These are phyloP conservation scores for Hypericum perforatum DNA, from an alignment of 345 rosid species.

Conservation along the genomic window DNA sequence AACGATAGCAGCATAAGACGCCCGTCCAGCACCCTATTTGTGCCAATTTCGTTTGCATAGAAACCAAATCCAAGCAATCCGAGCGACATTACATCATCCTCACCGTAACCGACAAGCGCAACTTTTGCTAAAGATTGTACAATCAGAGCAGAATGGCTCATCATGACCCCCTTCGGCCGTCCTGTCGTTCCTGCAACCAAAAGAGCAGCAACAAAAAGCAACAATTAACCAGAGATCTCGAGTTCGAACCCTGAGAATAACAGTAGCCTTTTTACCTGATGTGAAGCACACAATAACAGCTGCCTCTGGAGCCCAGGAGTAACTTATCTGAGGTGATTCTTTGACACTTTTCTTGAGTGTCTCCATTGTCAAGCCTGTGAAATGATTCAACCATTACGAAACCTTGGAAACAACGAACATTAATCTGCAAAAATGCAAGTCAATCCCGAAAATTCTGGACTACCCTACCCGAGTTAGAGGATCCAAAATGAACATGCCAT, in stretches of 20 bases:
- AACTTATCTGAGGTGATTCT: conserved; percentile 18
- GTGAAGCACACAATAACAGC: conserved; percentile 78
- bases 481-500: conserved; percentile 53
- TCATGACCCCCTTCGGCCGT: conserved; percentile 67
- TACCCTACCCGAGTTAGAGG: conserved; percentile 21
- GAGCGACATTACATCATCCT: conserved; percentile 61
- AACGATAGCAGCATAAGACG: conserved; percentile 9
- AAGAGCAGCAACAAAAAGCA: conserved; percentile 7
- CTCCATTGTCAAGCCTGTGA: conserved; percentile 39
- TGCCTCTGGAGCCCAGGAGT: conserved; percentile 59
- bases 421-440: conserved; percentile 11
- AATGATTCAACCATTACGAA: conserved; percentile 3
- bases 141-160: conserved; percentile 64
- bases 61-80: no score
- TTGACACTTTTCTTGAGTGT: conserved; percentile 18
- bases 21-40: neutral
- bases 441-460: conserved; percentile 21
- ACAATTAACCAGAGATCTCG: neutral
- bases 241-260: neutral
- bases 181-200: conserved; percentile 70
- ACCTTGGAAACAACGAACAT: neutral
- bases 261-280: conserved; percentile 36
- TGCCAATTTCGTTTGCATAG: no score
- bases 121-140: conserved; percentile 81
- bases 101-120: conserved; percentile 62